phyloP scores from a whole-genome alignment of 805 yeast species.

The Sugiyamaella qingdaonensis region DNA sequence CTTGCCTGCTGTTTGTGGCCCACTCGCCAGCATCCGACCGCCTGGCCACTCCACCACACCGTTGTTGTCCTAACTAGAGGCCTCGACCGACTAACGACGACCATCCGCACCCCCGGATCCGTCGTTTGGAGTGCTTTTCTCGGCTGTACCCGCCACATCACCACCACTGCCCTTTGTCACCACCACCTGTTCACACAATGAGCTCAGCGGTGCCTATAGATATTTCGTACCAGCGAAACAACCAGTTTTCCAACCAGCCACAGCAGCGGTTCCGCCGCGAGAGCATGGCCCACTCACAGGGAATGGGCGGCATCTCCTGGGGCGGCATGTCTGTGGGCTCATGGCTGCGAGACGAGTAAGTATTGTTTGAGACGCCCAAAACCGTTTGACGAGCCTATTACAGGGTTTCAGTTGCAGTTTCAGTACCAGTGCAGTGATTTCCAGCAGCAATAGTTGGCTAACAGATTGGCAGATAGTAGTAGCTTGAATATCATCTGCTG shows the following conservation, averaged over 20 bases:
- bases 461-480: too few relatives aligned
- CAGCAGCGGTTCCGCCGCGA: constrained; percentile 68
- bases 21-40: too few relatives aligned
- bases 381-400: too few relatives aligned
- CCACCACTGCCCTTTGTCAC: not conserved
- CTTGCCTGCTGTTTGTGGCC: too few relatives aligned
- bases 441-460: too few relatives aligned
- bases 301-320: constrained; percentile 98
- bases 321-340: constrained; percentile 93
- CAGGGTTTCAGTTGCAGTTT: too few relatives aligned
- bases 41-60: too few relatives aligned
- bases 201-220: constrained; percentile 39
- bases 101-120: too few relatives aligned
- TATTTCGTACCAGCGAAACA: constrained; percentile 35
- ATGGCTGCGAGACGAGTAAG: constrained; percentile 85
- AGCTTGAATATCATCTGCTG: too few relatives aligned
- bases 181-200: constrained; percentile 10
- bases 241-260: constrained; percentile 19
- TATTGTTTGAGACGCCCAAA: constrained; percentile 7
- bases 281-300: constrained; percentile 91
- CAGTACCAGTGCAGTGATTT: too few relatives aligned
- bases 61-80: too few relatives aligned
- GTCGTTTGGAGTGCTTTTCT: not conserved
- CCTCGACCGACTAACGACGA: too few relatives aligned
- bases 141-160: not conserved